Evolutionary conservation across 2,329 filamentous ascomycete species (phyloP), one percentile per base, ranked within the genome.

Genomic region (Colletotrichum sojae): DNA sequence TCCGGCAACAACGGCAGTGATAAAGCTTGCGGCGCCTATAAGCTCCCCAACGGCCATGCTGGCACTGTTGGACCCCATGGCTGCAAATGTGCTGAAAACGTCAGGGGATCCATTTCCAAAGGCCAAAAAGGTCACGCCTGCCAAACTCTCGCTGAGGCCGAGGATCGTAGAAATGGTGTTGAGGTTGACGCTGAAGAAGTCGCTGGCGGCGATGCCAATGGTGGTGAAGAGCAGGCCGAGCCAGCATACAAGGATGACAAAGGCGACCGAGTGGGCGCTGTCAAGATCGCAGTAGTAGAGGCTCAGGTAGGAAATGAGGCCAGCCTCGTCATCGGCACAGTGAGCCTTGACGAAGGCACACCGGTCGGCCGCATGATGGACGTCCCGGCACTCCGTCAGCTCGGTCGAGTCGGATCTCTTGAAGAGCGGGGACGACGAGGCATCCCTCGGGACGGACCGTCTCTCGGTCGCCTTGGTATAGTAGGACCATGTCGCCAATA

Each of bases 101-200:
- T 99, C 96, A 2, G 96, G 96, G 71, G 95, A 98, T 60, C 96
- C 96, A 83, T 99, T 99, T 72, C 96, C 96, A 81, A 99, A 97
- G 9, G 96, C 96, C 60, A 99, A 83, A 76, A 99, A 97, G 0
- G 96, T 99, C 31, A 99, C 97, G 43, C 96, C 96, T 0, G 96
- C 94, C 81, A 99, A 87, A 79, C 94, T 98, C 83, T 99, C 95
- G 79, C 95, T 98, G 84, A 99, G 91, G 20, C 95, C 95, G 31
- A 98, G 86, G 60, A 98, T 90, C 65, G 88, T 91, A 22, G 96
- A 91, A 74, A 99, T 96, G 13, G 96, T 98, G 80, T 93, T 96
- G 40, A 99, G 87, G 77, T 99, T 97, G 82, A 98, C 90, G 81
- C 95, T 98, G 82, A 99, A 96, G 84, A 99, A 99, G 82, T 99